Percentiles rank a stretch among this genome's conserved stretches.
Evolutionary conservation across 2,329 filamentous ascomycete species (phyloP).

Genomic region (Rhinocladiella similis): DNA sequence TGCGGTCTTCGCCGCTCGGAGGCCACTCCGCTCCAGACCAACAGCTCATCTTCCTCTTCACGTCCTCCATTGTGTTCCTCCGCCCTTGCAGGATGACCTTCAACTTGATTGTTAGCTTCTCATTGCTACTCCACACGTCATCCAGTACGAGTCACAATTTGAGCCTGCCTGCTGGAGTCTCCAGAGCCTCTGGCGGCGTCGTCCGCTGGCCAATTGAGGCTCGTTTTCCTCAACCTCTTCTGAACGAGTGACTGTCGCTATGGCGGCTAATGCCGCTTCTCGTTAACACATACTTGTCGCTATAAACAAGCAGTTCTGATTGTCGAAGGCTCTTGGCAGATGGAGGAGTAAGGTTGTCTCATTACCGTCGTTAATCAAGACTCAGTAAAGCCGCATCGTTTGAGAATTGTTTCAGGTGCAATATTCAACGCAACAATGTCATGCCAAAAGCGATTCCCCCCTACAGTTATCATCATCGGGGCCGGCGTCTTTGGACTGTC

Average conservation of each 20-base stretch:
- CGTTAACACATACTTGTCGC: not conserved
- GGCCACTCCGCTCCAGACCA: not conserved
- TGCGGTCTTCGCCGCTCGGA: not conserved
- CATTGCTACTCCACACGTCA: no score
- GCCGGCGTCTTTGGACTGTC: slow-evolving; percentile 67
- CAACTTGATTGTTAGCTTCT: no score
- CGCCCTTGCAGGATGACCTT: not conserved
- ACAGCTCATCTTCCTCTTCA: no score
- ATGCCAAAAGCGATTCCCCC: not conserved
- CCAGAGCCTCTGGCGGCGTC: not conserved
- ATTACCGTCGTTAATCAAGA: no score
- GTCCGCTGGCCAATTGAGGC: not conserved
- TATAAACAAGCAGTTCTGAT: not conserved
- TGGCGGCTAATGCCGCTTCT: not conserved
- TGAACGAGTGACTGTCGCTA: not conserved
- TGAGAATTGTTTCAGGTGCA: no score
- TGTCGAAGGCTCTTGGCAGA: not conserved
- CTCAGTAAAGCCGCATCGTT: no score
- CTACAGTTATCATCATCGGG: slow-evolving; percentile 61
- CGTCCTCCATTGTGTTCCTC: not conserved
- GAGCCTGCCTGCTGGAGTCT: no score
- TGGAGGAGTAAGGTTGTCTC: not conserved
- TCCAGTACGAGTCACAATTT: no score
- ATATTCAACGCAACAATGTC: not conserved
- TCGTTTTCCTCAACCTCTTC: not conserved